Evolutionary conservation across 1,139 yeast species (phyloP), one percentile per base, ranked within the genome.

Genomic region (Taphrina betulina): DNA sequence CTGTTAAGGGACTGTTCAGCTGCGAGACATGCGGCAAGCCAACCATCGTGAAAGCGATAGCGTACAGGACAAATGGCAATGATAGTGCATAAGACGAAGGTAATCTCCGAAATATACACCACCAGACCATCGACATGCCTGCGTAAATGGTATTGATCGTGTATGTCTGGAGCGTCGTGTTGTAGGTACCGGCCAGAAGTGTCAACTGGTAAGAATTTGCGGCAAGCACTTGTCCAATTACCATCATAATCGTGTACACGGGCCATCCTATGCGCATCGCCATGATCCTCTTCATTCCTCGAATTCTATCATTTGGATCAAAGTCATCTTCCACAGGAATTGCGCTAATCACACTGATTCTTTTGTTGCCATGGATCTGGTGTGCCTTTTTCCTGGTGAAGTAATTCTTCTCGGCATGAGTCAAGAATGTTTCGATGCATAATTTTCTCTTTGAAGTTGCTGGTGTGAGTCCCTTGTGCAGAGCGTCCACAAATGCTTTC

Each of bases 201-300:
- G 40, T 50, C 29, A 55, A 33, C 23, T 55, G 58, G 37, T 37
- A 55, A 10, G 58, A 37, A 23, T 43, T 48, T 8, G 58, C 58
- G 22, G 58, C 55, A 20, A 55, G 19, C 26, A 55, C 37, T 23
- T 55, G 58, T 4, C 58, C 58, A 12, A 53, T 24, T 10, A 42
- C 35, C 37, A 45, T 40, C 28, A 53, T 28, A 12, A 55, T 48
- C n/a, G 55, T 26, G 26, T 55, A 55, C 12, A 48, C 35, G 2
- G 58, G 58, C 58, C 58, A 55, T 16, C 51, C 37, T 7, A 56
- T 31, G 16, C 54, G 43, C 28, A 31, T 43, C n/a, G 48, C 48
- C n/a, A 43, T 14, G 29, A 43, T 12, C 20, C 48, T 7, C 14
- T 31, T 29, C 48, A 43, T 43, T 4, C 48, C 48, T 8, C 48